Percentiles rank a stretch among this genome's conserved stretches.
Conservation (phyloP, 2,329 filamentous ascomycete species). For the Mycosphaerelloides madeirae region DNA sequence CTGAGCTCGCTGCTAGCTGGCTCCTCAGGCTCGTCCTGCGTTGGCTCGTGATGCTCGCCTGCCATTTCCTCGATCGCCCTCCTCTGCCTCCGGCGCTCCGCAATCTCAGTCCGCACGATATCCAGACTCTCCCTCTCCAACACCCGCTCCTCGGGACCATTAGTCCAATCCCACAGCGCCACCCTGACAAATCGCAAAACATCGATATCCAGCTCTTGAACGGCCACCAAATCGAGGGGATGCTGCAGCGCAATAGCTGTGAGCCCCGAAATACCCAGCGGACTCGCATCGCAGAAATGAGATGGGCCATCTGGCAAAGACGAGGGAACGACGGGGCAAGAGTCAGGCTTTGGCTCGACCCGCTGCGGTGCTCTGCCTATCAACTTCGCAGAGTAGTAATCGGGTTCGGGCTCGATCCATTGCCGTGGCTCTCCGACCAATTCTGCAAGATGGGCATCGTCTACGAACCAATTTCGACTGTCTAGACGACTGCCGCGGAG, state of each 20-base stretch:
- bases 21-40: no score
- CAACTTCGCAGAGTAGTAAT: not conserved
- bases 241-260: slow-evolving; percentile 3
- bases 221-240: not conserved
- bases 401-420: not conserved
- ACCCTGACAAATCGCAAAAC: slow-evolving; percentile 4
- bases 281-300: slow-evolving; percentile 3
- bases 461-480: slow-evolving; percentile 7
- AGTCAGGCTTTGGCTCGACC: no score
- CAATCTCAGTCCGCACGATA: slow-evolving; percentile 5
- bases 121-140: slow-evolving; percentile 3
- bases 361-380: no score
- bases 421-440: slow-evolving; percentile 1
- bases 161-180: slow-evolving; percentile 3
- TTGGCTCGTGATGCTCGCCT: no score
- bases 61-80: not conserved
- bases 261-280: slow-evolving; percentile 3
- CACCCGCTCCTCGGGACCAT: not conserved
- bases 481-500: slow-evolving; percentile 6
- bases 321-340: not conserved
- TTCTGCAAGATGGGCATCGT: slow-evolving; percentile 5
- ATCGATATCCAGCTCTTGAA: slow-evolving; percentile 1
- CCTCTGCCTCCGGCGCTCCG: not conserved
- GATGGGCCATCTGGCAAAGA: not conserved
- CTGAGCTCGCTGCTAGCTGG: no score